Base-by-base conservation (phyloP, 2,329 filamentous ascomycete genomes). In the Fusarium sp. region DNA sequence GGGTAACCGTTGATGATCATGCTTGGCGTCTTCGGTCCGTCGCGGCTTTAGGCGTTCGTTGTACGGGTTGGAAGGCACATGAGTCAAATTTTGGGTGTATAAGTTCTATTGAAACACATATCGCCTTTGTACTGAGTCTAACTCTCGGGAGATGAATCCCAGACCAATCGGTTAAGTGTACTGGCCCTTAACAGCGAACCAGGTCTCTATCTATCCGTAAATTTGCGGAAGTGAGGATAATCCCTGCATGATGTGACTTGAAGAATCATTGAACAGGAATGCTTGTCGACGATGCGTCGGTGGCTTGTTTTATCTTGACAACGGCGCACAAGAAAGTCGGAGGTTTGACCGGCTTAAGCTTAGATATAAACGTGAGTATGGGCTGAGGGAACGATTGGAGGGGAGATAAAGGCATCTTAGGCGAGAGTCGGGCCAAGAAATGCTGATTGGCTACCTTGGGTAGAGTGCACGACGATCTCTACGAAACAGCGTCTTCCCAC, bases 261-360 rank as follows among this genome's bases (percentile, higher is more conserved):
- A 5, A 35, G 14, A 50, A 38, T n/a, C 17, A 18, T 14, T 17
- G 8, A 39, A 8, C 22, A 45, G 26, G 32, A 39, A 24, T 44
- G 42, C 17, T 32, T n/a, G 15, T 24, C 8, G 28, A 14, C 39
- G 17, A 47, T 68, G 61, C 50, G 59, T 66, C 44, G 54, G 60
- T 66, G 61, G 60, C 58, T 58, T 68, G 67, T 63, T 66, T 72
- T 56, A 58, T 42, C 38, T 57, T 48, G 26, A 64, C 18, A 41
- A 35, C 20, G 32, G 22, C 4, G 39, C 15, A 55, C 53, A 53
- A 36, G 44, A 53, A 24, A 20, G 20, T 53, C 45, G 58, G 45
- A 60, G 20, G 13, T 30, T 28, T 55, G 66, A 48, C 56, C 55
- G 64, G 35, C 48, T 74, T 74, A 69, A 77, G 73, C 72, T 70